phyloP scores from a whole-genome alignment of 306 rosid genomes.

The Canavalia gladiata region DNA sequence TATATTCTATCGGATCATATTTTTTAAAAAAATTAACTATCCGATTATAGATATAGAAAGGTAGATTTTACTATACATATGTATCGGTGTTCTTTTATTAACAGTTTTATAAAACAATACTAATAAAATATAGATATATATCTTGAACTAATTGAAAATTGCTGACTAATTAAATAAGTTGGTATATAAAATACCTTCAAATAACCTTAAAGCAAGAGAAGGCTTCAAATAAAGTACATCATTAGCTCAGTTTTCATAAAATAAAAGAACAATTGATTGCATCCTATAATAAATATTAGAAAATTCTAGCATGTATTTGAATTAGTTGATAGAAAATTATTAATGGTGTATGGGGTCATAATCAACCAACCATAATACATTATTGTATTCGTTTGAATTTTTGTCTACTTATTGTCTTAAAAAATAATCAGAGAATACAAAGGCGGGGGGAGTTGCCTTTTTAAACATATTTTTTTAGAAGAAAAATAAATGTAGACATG shows the following conservation, averaged over 20 bases:
- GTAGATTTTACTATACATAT: no score
- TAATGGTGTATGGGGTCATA: background rate
- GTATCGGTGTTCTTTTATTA: no score
- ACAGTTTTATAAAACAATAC: no score
- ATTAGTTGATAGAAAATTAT: background rate
- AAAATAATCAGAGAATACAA: background rate
- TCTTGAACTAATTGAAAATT: background rate
- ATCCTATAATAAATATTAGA: background rate
- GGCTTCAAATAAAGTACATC: no score
- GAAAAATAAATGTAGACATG: background rate
- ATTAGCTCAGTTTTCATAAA: no score
- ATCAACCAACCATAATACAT: background rate
- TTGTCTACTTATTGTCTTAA: slow-evolving; percentile 1
- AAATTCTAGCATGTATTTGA: background rate
- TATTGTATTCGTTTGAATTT: background rate
- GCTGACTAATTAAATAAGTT: background rate
- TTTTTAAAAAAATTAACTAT: no score
- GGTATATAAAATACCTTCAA: background rate
- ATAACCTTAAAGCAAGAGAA: no score
- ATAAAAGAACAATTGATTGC: no score
- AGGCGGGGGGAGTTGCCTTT: background rate
- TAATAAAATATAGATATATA: background rate
- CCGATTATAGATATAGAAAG: no score
- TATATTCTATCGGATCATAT: no score
- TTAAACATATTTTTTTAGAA: background rate